A percentile compares a stretch with the other conserved stretches of the same genome.
Evolutionary conservation across 306 rosid species (phyloP).

Genomic region (Hippophae tibetana): DNA sequence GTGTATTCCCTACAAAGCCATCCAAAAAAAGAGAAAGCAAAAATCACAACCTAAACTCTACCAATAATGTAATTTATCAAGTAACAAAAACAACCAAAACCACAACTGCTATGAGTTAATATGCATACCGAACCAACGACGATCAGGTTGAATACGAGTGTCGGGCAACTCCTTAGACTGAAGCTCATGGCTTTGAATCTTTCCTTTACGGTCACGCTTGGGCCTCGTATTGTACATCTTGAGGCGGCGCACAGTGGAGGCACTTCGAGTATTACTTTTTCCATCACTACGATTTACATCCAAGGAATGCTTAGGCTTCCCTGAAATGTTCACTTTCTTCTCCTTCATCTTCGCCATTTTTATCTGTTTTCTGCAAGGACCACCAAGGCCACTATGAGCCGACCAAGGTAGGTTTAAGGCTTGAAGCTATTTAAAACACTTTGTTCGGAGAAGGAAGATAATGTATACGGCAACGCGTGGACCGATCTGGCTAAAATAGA

Average conservation of each 20-base stretch:
- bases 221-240: slow-evolving; percentile 81
- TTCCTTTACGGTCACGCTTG: slow-evolving; percentile 48
- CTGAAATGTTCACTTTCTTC: slow-evolving; percentile 54
- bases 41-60: background rate
- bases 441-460: too few species aligned
- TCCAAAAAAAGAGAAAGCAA: background rate
- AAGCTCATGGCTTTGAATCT: slow-evolving; percentile 41
- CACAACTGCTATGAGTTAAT: background rate
- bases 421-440: too few species aligned
- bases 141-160: slow-evolving; percentile 83
- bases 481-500: too few species aligned
- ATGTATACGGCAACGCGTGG: too few species aligned
- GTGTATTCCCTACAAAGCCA: slow-evolving; percentile 47
- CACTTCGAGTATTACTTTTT: slow-evolving; percentile 44
- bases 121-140: slow-evolving; percentile 69
- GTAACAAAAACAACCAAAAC: background rate
- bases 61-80: background rate
- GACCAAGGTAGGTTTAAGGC: too few species aligned
- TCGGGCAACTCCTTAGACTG: slow-evolving; percentile 67
- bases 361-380: too few species aligned
- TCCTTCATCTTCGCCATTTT: slow-evolving; percentile 73
- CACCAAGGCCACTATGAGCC: too few species aligned
- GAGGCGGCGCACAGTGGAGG: slow-evolving; percentile 87
- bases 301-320: slow-evolving; percentile 83
- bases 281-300: slow-evolving; percentile 58